These are phyloP conservation scores for Ophiocordyceps polyrhachis-furcata DNA, from an alignment of 2,329 filamentous ascomycete species.

Conservation along the genomic window DNA sequence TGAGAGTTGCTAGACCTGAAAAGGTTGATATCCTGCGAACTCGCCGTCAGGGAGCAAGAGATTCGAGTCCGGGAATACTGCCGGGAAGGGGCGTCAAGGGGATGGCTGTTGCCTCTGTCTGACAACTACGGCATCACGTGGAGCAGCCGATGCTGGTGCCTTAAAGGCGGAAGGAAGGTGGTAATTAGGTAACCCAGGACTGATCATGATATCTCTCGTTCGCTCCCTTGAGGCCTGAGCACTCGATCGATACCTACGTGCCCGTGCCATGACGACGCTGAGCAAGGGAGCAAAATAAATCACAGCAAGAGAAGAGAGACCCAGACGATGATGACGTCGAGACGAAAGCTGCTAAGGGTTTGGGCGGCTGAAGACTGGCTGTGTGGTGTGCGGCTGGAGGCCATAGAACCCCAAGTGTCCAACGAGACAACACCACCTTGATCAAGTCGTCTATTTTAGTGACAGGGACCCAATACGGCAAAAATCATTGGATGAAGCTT, in stretches of 20 bases:
- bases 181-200: too few relatives aligned
- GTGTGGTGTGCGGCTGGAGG: not conserved
- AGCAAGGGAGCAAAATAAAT: too few relatives aligned
- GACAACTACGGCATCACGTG: not conserved
- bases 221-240: too few relatives aligned
- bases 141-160: not conserved
- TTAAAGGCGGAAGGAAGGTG: too few relatives aligned
- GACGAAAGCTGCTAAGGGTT: too few relatives aligned
- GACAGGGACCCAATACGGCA: not conserved
- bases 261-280: too few relatives aligned
- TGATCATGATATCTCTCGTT: too few relatives aligned
- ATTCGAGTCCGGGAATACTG: not conserved
- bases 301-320: too few relatives aligned
- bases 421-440: not conserved
- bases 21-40: not conserved
- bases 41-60: not conserved
- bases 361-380: not conserved
- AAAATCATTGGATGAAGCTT: conserved; percentile 10
- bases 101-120: not conserved
- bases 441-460: not conserved
- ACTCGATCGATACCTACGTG: too few relatives aligned
- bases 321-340: too few relatives aligned
- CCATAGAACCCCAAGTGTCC: not conserved
- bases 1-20: not conserved
- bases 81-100: not conserved